Evolutionary conservation across 306 rosid genomes (phyloP).

Genomic region (Styphnolobium japonicum): DNA sequence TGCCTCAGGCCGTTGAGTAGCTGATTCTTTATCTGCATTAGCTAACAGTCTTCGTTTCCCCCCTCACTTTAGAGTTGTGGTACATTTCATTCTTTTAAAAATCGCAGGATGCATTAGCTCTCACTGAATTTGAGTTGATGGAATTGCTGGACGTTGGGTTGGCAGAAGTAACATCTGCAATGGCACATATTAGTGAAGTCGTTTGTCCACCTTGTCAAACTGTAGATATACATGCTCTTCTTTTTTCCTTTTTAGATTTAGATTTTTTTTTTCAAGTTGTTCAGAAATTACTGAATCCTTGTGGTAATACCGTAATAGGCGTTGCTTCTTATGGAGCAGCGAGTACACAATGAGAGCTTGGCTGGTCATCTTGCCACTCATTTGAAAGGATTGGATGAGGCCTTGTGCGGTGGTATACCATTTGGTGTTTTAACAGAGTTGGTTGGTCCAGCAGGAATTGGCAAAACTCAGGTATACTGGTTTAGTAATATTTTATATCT

Average conservation of each 20-base stretch:
- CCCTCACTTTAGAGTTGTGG: not conserved
- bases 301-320: conserved; percentile 46
- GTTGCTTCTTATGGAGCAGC: conserved; percentile 63
- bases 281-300: conserved; percentile 26
- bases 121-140: conserved; percentile 86
- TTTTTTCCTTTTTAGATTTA: not conserved
- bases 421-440: conserved; percentile 92
- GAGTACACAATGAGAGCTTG: conserved; percentile 57
- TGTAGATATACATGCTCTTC: conserved; percentile 30
- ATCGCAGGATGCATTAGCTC: conserved; percentile 72
- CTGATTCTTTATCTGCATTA: not conserved
- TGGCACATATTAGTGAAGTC: conserved; percentile 76
- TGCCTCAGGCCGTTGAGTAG: not conserved
- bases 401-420: conserved; percentile 86
- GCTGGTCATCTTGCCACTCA: conserved; percentile 84
- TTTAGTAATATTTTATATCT: not conserved
- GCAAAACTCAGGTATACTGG: conserved; percentile 73
- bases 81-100: not conserved
- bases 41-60: not conserved
- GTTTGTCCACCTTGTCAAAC: conserved; percentile 88
- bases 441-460: conserved; percentile 96
- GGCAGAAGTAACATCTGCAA: conserved; percentile 61
- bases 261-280: not conserved
- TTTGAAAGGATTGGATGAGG: conserved; percentile 83
- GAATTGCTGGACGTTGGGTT: conserved; percentile 75